Percentiles rank a stretch among this genome's conserved stretches.
Evolutionary conservation across 164 flowering plant genomes (phyloP).

Genomic region (Berberis vulgaris): DNA sequence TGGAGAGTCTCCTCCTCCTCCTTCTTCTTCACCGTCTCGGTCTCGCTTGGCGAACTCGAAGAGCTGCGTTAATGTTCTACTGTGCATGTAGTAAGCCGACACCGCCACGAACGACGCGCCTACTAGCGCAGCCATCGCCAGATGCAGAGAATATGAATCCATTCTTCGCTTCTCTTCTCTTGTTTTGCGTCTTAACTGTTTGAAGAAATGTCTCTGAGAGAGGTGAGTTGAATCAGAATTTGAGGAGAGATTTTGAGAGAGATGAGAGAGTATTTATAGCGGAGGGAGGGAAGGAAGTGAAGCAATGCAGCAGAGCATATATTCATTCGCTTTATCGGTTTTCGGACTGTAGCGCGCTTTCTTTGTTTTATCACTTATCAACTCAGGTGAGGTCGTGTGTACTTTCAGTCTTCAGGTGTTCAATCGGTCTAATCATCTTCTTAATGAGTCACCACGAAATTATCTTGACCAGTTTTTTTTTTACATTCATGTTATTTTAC

Average conservation of each 20-base stretch:
- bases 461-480: too few relatives aligned
- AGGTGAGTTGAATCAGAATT: neutral
- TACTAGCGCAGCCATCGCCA: conserved; percentile 86
- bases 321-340: conserved; percentile 5
- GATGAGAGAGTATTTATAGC: neutral
- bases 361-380: too few relatives aligned
- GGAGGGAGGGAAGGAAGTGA: neutral
- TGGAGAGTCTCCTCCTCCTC: conserved; percentile 2
- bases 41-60: conserved; percentile 72
- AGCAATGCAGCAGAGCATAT: neutral
- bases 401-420: too few relatives aligned
- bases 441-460: too few relatives aligned
- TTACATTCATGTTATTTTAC: too few relatives aligned
- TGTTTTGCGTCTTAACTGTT: conserved; percentile 19
- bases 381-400: neutral
- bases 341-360: neutral
- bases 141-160: conserved; percentile 70
- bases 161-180: conserved; percentile 37
- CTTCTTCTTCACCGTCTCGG: conserved; percentile 26
- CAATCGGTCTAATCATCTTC: too few relatives aligned
- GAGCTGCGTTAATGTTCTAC: conserved; percentile 66
- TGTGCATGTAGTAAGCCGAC: conserved; percentile 85
- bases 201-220: conserved; percentile 54
- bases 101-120: conserved; percentile 90
- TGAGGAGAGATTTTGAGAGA: neutral